Evolutionary conservation across 768 basidiomycete genomes (phyloP), one percentile per base, ranked within the genome.

Genomic region (Panellus pusillus): DNA sequence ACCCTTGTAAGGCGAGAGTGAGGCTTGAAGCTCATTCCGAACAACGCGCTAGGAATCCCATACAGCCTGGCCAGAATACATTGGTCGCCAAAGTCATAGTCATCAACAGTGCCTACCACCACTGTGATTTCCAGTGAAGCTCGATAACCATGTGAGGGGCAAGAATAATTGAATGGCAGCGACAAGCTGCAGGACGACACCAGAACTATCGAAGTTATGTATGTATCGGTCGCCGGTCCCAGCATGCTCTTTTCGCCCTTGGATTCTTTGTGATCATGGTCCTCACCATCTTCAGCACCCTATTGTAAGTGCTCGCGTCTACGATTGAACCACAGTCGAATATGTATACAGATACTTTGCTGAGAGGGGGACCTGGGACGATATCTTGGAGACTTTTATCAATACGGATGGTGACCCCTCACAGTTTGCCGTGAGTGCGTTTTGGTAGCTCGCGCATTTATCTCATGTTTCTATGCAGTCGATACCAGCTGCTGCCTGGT

Each of bases 141-240:
- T n/a, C n/a, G n/a, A 24, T 24, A 24, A 24, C 24, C 2, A 6
- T 24, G 3, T 24, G 24, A 24, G 6, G 24, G 24, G 24, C 24
- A 24, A 24, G 24, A 24, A 24, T 24, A 3, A 3, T 6, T 6
- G 24, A 24, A 24, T 24, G 24, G 24, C 24, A 24, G 24, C 24
- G 24, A 24, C 24, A 24, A 24, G 24, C 24, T 24, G 24, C 24
- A 6, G 24, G 24, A n/a, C n/a, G 40, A 41, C 12, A 42, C 17
- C 50, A 91, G 89, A 42, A 92, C 91, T 0, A 92, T 92, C 44
- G 89, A 93, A 74, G 91, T 92, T 62, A 97, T 96, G 93, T 93
- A 89, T 66, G 79, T 96, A 28, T 86, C 91, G 28, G 86, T 94
- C 80, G 88, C 45, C 78, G 91, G 55, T 93, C 91, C 0, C 87